A percentile compares a stretch with the other conserved stretches of the same genome.
Evolutionary conservation across 768 basidiomycete genomes (phyloP).

Genomic region (Aureoboletus auriporus): DNA sequence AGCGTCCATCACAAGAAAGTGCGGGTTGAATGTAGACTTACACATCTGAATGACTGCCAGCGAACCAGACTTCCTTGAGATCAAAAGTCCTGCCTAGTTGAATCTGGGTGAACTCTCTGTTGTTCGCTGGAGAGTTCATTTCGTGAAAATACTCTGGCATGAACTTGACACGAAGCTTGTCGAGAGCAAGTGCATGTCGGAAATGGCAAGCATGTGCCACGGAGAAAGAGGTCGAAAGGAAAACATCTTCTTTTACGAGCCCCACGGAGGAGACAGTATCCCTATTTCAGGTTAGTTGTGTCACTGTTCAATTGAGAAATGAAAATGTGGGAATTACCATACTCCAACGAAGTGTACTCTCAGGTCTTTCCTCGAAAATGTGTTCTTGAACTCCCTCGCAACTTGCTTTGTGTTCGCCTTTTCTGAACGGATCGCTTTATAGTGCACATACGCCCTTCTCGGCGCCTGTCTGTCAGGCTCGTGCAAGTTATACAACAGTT

Average conservation of each 20-base stretch:
- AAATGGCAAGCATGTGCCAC: conserved; percentile 54
- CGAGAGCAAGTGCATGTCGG: conserved; percentile 61
- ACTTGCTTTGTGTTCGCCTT: conserved; percentile 14
- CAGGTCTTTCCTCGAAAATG: conserved; percentile 41
- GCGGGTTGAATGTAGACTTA: background rate
- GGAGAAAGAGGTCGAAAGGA: conserved; percentile 53
- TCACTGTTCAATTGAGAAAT: no score
- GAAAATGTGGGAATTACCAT: conserved; percentile 37
- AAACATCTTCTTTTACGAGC: conserved; percentile 39
- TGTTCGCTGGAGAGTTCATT: conserved; percentile 18
- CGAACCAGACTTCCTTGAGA: conserved; percentile 65
- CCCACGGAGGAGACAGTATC: conserved; percentile 69
- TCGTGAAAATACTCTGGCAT: conserved; percentile 38
- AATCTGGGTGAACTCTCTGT: conserved; percentile 7
- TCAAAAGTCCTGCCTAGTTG: conserved; percentile 2
- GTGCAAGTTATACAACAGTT: background rate
- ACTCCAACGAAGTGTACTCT: conserved; percentile 51
- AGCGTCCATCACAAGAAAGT: background rate
- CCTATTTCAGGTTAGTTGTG: conserved; percentile 31
- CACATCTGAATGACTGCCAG: conserved; percentile 41
- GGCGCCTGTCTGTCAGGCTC: background rate
- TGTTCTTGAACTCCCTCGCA: conserved; percentile 38
- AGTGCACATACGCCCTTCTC: conserved; percentile 15
- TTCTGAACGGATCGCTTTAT: conserved; percentile 5
- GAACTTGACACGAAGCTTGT: conserved; percentile 59